Evolutionary conservation across 306 rosid species (phyloP), one percentile per base, ranked within the genome.

Genomic region (Cucurbita maxima): DNA sequence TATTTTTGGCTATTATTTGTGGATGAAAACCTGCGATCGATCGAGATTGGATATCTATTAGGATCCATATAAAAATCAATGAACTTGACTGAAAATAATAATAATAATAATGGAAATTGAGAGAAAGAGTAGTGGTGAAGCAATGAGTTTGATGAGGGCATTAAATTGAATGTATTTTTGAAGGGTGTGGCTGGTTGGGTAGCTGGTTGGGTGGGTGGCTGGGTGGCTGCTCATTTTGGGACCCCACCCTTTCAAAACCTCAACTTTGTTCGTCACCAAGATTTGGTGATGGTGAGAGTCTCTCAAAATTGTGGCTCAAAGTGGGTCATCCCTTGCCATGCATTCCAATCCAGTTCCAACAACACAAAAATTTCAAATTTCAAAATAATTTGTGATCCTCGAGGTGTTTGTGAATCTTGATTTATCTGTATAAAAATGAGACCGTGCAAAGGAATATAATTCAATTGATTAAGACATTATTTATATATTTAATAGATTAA

Each of bases 101-200:
- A n/a, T n/a, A n/a, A 22, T 0, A 22, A 22, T 22, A n/a, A 15
- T 38, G 30, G 25, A 63, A 64, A 43, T n/a, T 10, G 54, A 44
- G 37, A 44, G 38, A 11, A 64, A 66, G 72, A 44, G 72, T 66
- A 19, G 72, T 41, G 72, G 52, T 44, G 72, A 66, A 66, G 72
- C 72, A 66, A 44, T 20, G 1, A 44, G 51, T 0, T 3, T 4
- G 1, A 44, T 43, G 72, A 3, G 72, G 3, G 54, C 72, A 66
- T 19, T 44, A 19, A 66, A 66, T 11, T 44, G 30, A 66, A 45
- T 44, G 40, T 45, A 41, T 41, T 4, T 19, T 44, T 66, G 1
- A 5, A 66, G 72, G 53, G 7, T 14, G 43, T 13, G 66, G 66
- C 66, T 30, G 34, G 34, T 0, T 30, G 34, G 34, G 0, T 30